These are phyloP conservation scores for Irpex sp. DNA, from an alignment of 1,284 basidiomycete genomes.

Conservation along the genomic window DNA sequence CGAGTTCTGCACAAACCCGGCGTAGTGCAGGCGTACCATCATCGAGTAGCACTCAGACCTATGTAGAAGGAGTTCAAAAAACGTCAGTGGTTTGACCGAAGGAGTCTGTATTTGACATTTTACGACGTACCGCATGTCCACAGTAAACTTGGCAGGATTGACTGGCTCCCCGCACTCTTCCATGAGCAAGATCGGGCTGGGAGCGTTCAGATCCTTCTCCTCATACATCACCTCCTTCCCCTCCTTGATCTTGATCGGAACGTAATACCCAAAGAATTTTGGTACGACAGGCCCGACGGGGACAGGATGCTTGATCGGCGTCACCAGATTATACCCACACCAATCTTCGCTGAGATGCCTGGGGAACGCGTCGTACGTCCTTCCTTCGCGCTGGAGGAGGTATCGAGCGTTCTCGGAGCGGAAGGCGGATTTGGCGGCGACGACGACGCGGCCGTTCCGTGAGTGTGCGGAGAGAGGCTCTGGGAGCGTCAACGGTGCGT, in stretches of 20 bases:
- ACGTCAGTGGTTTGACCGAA: not conserved
- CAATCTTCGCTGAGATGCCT: conserved; percentile 43
- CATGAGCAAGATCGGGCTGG: conserved; percentile 44
- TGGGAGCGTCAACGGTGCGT: conserved; percentile 30
- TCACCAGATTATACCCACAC: conserved; percentile 41
- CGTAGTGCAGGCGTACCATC: conserved; percentile 37
- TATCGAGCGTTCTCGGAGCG: conserved; percentile 16
- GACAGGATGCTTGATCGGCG: conserved; percentile 38
- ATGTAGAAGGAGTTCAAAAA: not conserved
- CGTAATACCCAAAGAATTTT: conserved; percentile 53
- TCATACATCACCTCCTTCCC: conserved; percentile 6
- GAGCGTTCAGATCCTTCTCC: conserved; percentile 18
- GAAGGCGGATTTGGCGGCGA: conserved; percentile 33
- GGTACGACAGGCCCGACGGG: conserved; percentile 46
- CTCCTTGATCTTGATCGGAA: conserved; percentile 23
- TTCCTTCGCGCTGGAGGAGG: conserved; percentile 36
- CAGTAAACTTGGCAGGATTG: conserved; percentile 23
- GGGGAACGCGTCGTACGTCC: conserved; percentile 41
- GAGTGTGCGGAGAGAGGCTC: conserved; percentile 23
- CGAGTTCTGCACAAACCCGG: conserved; percentile 39
- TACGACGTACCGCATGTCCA: conserved; percentile 31
- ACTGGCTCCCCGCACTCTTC: conserved; percentile 46
- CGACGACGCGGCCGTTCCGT: conserved; percentile 23
- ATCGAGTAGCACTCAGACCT: conserved; percentile 43
- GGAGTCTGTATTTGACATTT: not conserved